Evolutionary conservation across 768 basidiomycete genomes (phyloP), one percentile per base, ranked within the genome.

Genomic region (Serendipita indica): DNA sequence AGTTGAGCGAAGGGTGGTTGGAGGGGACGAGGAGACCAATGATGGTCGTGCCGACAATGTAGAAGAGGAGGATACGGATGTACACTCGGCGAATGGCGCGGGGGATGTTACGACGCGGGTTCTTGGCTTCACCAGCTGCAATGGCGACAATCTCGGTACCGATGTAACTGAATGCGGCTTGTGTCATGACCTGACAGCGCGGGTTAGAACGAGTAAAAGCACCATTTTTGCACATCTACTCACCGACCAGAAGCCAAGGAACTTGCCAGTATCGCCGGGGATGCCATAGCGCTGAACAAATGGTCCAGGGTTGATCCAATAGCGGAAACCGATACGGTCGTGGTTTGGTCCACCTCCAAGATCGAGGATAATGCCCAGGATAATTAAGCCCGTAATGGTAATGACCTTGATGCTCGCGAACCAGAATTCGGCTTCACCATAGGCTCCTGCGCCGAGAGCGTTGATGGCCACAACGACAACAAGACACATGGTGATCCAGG

Each of bases 151-250:
- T 91, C 69, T 97, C 93, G 3, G 90, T 92, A 14, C 92, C 93
- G 61, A 92, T 90, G 69, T 77, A 93, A 10, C 89, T 90, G 75
- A 93, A 96, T 13, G 89, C 90, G 2, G 93, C 93, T 63, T 92
- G 85, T 4, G 83, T 81, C 58, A 61, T 61, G n/a, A n/a, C n/a
- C n/a, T n/a, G n/a, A n/a, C n/a, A n/a, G n/a, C n/a, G n/a, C n/a
- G 14, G 60, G 56, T 5, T 28, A 30, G 57, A 52, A 62, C 57
- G 60, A 61, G 33, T 45, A 20, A 56, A 20, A 62, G 35, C 39
- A 61, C 64, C 71, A 94, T 72, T n/a, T n/a, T n/a, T n/a, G n/a
- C n/a, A n/a, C n/a, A n/a, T n/a, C n/a, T n/a, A n/a, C n/a, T n/a
- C 60, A 84, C 83, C 0, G 79, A 69, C 77, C 78, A 82, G 71